Base-by-base conservation (phyloP, 169 alveolate species). In the Babesia ovata region DNA sequence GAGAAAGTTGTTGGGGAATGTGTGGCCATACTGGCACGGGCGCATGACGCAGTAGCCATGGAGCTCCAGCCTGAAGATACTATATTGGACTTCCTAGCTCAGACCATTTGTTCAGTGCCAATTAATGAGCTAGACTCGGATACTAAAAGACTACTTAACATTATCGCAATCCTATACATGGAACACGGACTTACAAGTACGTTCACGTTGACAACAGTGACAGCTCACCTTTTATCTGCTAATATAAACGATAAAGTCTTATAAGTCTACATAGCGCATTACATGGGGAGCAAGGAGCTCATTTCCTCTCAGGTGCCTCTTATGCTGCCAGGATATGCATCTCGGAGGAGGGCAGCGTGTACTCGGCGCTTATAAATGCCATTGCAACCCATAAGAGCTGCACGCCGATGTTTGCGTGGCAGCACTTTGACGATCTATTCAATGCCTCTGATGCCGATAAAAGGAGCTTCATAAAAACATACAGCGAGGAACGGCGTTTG, bases 101-200 rank as follows among this genome's bases (percentile, higher is more conserved):
- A 42, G 6, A 12, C 9, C 0, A 14, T 75, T 0, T 63, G 17
- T 33, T 10, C 28, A 24, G 21, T 26, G 39, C 36, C 57, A 0
- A 21, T 16, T 0, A n/a, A 66, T 4, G 65, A 26, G 19, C 24
- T 63, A 0, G 85, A 66, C 4, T 69, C 2, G 10, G 16, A 19
- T 1, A 22, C 26, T 1, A 36, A 19, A 14, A 33, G 36, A 24
- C 44, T 82, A 16, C 45, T 82, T 14, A 61, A 82, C 49, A 7
- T 75, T 2, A 52, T 82, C 53, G 69, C 73, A 62, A 70, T 71
- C 21, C 54, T 82, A n/a, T 73, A 74, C 52, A 73, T 62, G 75
- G 89, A 82, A 26, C 89, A 82, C 36, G 89, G 89, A 3, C 79
- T 82, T 0, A 73, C 89, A 21, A 75, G 89, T 82, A 24, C 2